Evolutionary conservation across 345 rosid genomes (phyloP).

Genomic region (Adansonia digitata): DNA sequence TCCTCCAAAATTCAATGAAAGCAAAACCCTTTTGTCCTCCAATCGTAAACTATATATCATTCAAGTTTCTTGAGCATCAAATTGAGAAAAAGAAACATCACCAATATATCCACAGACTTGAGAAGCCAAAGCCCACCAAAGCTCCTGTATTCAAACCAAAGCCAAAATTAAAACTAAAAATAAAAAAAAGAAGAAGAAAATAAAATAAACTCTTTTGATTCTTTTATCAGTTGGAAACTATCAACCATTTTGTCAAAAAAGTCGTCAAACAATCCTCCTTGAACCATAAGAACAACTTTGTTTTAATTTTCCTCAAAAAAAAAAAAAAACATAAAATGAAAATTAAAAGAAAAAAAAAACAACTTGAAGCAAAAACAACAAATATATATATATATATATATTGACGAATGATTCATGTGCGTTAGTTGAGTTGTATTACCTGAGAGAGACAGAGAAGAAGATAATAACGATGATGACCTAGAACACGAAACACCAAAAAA

Average conservation of each 20-base stretch:
- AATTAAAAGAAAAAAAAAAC: not conserved
- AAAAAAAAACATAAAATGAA: no score
- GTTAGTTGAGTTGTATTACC: slow-evolving; percentile 9
- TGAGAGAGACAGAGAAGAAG: not conserved
- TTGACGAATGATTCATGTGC: not conserved
- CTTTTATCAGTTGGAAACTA: slow-evolving; percentile 8
- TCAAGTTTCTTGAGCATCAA: not conserved
- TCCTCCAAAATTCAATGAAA: slow-evolving; percentile 8
- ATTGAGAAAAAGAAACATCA: no score
- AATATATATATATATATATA: no score
- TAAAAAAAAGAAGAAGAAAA: not conserved
- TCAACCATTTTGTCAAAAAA: no score
- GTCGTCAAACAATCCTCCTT: no score
- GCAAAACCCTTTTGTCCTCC: not conserved
- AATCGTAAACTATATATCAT: not conserved
- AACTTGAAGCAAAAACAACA: slow-evolving; percentile 18
- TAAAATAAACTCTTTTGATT: no score
- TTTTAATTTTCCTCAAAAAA: no score
- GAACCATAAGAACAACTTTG: not conserved
- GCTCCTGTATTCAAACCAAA: slow-evolving; percentile 10
- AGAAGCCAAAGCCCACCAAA: no score
- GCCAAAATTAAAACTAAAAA: not conserved
- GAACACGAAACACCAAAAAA: not conserved
- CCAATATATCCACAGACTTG: no score
- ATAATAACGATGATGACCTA: not conserved